Base-by-base conservation (phyloP, 768 basidiomycete species). In the Serendipita sp. region DNA sequence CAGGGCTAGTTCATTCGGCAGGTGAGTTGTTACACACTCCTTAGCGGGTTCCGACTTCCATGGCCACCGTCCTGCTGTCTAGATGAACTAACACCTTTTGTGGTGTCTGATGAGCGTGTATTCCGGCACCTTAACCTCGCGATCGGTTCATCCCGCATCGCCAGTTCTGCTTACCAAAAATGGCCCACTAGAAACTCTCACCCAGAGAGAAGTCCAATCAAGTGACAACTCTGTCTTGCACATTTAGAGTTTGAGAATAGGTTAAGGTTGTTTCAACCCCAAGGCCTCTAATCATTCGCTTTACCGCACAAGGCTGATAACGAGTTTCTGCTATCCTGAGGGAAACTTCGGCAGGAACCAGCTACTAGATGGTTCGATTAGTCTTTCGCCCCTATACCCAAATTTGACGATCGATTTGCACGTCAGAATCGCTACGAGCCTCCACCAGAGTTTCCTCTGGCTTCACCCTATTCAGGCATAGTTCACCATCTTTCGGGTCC, bases 381-480 rank as follows among this genome's bases (percentile, higher is more conserved):
- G 86, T 88, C 87, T 88, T 88, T 88, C 84, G 83, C 86, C 87
- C 86, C 86, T 88, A 88, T 88, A 87, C 86, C 85, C 86, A 87
- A 86, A 84, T 88, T 86, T 78, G 83, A 88, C 86, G 83, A 88
- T 87, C 83, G 85, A 88, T 88, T 88, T 89, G 87, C 87, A 88
- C 84, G 84, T 88, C 87, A 89, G 87, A 88, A 89, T 84, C 82
- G 85, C 87, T 88, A 85, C 83, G 82, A 86, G 84, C 86, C 84
- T 88, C 86, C 86, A 88, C 85, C 86, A 88, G 86, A 86, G 87
- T 89, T 88, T 88, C 85, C 87, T 85, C 86, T 88, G 86, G 85
- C 86, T 88, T 86, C 83, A 79, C 84, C 84, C 84, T 86, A 84
- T 82, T 83, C 84, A 85, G 78, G 79, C 83, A 86, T 86, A 86